Evolutionary conservation across 164 flowering plant species (phyloP), one percentile per base, ranked within the genome.

Genomic region (Houttuynia cordata): DNA sequence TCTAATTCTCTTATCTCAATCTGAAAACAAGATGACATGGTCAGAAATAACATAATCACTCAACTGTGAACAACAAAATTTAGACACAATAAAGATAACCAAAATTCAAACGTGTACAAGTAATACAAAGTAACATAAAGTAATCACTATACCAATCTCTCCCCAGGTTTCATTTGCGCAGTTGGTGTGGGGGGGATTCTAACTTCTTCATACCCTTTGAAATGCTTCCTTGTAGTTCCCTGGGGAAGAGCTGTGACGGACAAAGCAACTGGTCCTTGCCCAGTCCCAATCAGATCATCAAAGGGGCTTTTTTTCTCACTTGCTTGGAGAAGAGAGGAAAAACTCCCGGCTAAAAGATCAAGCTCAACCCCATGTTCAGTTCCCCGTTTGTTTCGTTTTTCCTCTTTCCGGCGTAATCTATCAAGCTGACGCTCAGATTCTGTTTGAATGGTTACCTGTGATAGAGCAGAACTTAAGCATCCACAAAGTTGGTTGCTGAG

Each of bases 341-440:
- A 91, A 63, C 60, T 79, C 57, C 74, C 71, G 21, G 78, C 62
- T 47, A 81, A 79, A 53, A 86, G 68, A 30, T 84, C 86, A 65
- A 69, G 68, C 30, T 88, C 96, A 70, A 64, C 57, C 23, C 80
- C 95, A 67, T 74, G 65, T 61, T 90, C 97, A 22, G 73, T 56
- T 69, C 87, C 91, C 56, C 92, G 95, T 71, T 77, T 86, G 61
- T 83, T 69, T 24, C 81, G 75, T 70, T 80, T 90, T 76, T 85
- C 99, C 74, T 94, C 99, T 73, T 94, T 94, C 59, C 97, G 95
- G 39, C 99, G 83, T 64, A 91, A 84, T 75, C 87, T 91, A 61
- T 88, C 99, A 75, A 88, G 83, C 73, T 83, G 93, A 69, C 67
- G 59, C 65, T 76, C 95, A 19, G 93, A 81, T 69, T 91, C 96